A percentile compares a stretch with the other conserved stretches of the same genome.
Conservation (phyloP, 495 filamentous ascomycete species). For the Aspergillus indologenus region DNA sequence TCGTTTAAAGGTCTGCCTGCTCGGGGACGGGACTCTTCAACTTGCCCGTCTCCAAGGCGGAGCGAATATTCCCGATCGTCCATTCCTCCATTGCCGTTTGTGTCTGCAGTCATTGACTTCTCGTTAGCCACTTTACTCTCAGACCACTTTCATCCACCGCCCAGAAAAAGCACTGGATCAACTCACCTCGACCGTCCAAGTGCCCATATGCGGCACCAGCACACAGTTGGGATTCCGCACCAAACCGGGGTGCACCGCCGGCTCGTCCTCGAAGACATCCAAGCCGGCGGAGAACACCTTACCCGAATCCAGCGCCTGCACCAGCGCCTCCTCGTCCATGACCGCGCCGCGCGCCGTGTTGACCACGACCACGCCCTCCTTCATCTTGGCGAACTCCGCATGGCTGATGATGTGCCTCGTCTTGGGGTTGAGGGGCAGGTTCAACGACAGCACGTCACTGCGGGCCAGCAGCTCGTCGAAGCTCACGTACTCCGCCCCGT, state of each 20-base stretch:
- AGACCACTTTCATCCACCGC: too few species aligned
- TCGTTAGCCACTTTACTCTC: background rate
- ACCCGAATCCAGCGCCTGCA: slow-evolving; percentile 57
- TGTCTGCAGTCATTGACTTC: slow-evolving; percentile 40
- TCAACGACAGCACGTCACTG: slow-evolving; percentile 75
- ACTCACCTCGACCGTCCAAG: slow-evolving; percentile 61
- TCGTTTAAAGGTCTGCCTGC: slow-evolving; percentile 46
- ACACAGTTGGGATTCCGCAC: slow-evolving; percentile 57
- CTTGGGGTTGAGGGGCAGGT: slow-evolving; percentile 63
- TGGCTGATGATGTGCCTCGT: slow-evolving; percentile 66
- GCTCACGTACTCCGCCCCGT: slow-evolving; percentile 61
- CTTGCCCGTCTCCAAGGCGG: slow-evolving; percentile 52
- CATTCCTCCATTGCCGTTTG: slow-evolving; percentile 63
- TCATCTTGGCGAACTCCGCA: slow-evolving; percentile 65
- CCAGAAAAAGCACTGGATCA: too few species aligned
- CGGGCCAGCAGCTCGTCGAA: slow-evolving; percentile 64
- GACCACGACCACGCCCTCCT: slow-evolving; percentile 65
- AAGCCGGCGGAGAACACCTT: slow-evolving; percentile 60
- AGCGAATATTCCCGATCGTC: slow-evolving; percentile 59
- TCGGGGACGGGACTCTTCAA: slow-evolving; percentile 58
- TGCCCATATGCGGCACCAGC: slow-evolving; percentile 69
- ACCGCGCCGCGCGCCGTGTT: slow-evolving; percentile 69
- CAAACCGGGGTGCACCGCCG: slow-evolving; percentile 60
- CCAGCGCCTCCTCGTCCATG: slow-evolving; percentile 69
- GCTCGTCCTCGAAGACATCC: slow-evolving; percentile 71